Conservation (phyloP, 805 yeast genomes). For the Pichia californica region DNA sequence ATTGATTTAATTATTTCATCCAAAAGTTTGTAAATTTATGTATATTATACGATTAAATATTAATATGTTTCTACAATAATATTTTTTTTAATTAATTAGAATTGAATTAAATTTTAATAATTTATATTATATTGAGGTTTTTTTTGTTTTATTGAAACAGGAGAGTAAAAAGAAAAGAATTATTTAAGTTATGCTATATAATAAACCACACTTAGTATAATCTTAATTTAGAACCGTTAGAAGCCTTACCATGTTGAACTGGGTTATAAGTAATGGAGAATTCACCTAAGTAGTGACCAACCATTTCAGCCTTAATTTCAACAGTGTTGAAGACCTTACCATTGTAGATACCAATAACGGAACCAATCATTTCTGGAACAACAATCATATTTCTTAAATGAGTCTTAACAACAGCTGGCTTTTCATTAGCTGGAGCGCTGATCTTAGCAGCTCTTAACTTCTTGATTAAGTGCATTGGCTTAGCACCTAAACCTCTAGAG, state of each 20-base stretch:
- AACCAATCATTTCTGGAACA: slow-evolving; percentile 99
- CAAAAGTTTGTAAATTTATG: too few relatives aligned
- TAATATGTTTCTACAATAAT: too few relatives aligned
- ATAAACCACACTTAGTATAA: slow-evolving; percentile 25
- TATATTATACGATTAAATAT: too few relatives aligned
- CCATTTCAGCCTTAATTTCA: slow-evolving; percentile 99
- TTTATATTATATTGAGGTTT: background rate
- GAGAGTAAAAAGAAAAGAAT: slow-evolving; percentile 8
- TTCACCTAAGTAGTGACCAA: slow-evolving; percentile 99
- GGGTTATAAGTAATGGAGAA: slow-evolving; percentile 99
- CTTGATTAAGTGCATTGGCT: slow-evolving; percentile 93
- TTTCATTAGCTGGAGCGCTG: slow-evolving; percentile 85
- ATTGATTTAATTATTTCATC: slow-evolving; percentile 4
- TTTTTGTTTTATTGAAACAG: background rate
- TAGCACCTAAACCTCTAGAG: slow-evolving; percentile 92
- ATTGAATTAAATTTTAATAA: too few relatives aligned
- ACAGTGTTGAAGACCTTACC: slow-evolving; percentile 99
- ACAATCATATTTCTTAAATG: slow-evolving; percentile 98
- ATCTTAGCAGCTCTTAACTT: slow-evolving; percentile 97
- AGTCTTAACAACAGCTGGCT: slow-evolving; percentile 97
- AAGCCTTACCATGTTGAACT: slow-evolving; percentile 87
- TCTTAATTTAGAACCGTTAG: slow-evolving; percentile 33
- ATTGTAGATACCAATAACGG: slow-evolving; percentile 98
- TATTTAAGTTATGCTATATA: slow-evolving; percentile 3
- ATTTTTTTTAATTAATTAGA: background rate